Evolutionary conservation across 306 rosid genomes (phyloP), one percentile per base, ranked within the genome.

Genomic region (Pachyrhizus erosus): DNA sequence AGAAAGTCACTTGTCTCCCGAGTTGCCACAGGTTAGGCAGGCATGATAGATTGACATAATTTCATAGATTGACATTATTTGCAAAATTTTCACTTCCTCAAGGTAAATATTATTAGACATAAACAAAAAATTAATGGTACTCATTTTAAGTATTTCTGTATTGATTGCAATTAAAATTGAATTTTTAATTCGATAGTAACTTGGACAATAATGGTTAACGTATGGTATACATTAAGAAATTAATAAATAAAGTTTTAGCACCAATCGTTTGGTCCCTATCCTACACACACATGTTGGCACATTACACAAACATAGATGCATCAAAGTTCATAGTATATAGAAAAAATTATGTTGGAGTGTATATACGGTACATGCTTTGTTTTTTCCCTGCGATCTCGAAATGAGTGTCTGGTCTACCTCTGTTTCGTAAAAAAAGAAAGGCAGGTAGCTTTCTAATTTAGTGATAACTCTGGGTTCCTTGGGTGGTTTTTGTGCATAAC

Each of bases 391-490:
- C 13, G 10, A 5, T 24, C 33, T 58, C 7, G 65, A 58, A 58
- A 24, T 58, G 7, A 4, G 65, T 23, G 31, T 55, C 1, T 8
- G 34, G 34, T 31, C 39, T 34, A 20, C 14, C 62, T 17, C 18
- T 75, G 73, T 3, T n/a, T n/a, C 24, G 9, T 4, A 40, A 67
- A 73, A 76, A 68, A 15, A 33, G 68, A 5, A 1, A 57, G 73
- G 70, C 12, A 46, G 34, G 51, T 29, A 5, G 4, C 37, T 80
- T 49, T 74, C 65, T 64, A 14, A 73, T 69, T 77, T 11, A 23
- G 58, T 60, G 58, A 57, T 9, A 14, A 48, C 27, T 49, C 31
- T 26, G 13, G 37, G 23, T 77, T 39, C 60, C 66, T 75, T 66
- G 66, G 23, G 34, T 77, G 2, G 42, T 26, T 66, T 64, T 24